Percentiles rank a stretch among this genome's conserved stretches.
These are phyloP conservation scores for Arabidopsis arenosa DNA, from an alignment of 345 rosid species.

Conservation along the genomic window DNA sequence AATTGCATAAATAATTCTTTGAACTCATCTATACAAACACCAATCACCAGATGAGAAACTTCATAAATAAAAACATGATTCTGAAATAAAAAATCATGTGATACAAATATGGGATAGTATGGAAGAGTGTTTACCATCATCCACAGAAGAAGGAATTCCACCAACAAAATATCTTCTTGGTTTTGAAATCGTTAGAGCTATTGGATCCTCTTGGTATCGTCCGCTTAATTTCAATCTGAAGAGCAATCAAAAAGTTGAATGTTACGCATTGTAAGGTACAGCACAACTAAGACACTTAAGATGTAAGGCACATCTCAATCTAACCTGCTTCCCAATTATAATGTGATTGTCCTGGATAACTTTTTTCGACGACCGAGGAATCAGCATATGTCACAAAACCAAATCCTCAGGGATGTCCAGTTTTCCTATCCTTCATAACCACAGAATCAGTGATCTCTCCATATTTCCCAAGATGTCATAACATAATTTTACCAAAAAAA, in stretches of 20 bases:
- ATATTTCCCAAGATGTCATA: conserved; percentile 68
- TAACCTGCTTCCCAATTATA: conserved; percentile 88
- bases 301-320: conserved; percentile 7
- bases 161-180: conserved; percentile 96
- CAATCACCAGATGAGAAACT: conserved; percentile 31
- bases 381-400: conserved; percentile 96
- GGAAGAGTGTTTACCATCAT: conserved; percentile 61
- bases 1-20: conserved; percentile 72
- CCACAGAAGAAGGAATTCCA: conserved; percentile 82
- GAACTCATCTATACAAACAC: conserved; percentile 62
- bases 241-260: not conserved
- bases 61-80: not conserved
- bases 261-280: not conserved
- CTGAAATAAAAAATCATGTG: not conserved
- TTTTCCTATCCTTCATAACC: conserved; percentile 90
- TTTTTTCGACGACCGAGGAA: conserved; percentile 78
- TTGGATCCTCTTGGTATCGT: conserved; percentile 89
- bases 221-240: conserved; percentile 89
- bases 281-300: not conserved
- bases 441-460: conserved; percentile 97
- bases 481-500: no score
- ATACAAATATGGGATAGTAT: not conserved
- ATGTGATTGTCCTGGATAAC: conserved; percentile 80
- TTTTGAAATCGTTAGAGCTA: conserved; percentile 78
- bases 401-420: conserved; percentile 94